Evolutionary conservation across 2,329 filamentous ascomycete species (phyloP).

Genomic region (Colletotrichum sp.): DNA sequence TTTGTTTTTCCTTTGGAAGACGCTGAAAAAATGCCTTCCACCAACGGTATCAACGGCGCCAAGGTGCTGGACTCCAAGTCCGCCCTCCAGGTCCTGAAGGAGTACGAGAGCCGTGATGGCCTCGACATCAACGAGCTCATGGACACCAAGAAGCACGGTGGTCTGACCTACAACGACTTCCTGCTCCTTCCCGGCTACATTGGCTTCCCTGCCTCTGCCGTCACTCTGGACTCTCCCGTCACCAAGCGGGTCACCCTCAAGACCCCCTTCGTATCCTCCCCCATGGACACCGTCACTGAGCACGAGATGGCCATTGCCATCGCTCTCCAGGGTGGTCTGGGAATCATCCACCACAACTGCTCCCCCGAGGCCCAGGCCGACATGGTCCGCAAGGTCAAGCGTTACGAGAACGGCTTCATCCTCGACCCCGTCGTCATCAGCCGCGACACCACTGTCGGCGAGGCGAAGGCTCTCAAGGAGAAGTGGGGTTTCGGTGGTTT

Average conservation of each 20-base stretch:
- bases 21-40: conserved; percentile 53
- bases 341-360: conserved; percentile 99
- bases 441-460: conserved; percentile 84
- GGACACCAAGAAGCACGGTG: conserved; percentile 89
- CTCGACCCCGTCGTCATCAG: conserved; percentile 92
- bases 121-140: conserved; percentile 86
- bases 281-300: conserved; percentile 99
- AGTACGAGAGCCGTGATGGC: conserved; percentile 84
- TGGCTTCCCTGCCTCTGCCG: conserved; percentile 92
- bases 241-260: conserved; percentile 96
- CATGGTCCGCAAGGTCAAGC: conserved; percentile 99
- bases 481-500: conserved; percentile 99
- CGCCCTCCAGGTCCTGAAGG: conserved; percentile 81
- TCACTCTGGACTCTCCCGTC: conserved; percentile 86
- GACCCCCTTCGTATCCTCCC: conserved; percentile 95
- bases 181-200: conserved; percentile 96
- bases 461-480: conserved; percentile 92
- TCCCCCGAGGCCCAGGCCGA: conserved; percentile 96
- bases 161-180: conserved; percentile 99
- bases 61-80: conserved; percentile 74
- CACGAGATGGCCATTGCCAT: conserved; percentile 99
- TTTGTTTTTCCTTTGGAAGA: conserved; percentile 30
- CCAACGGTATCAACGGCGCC: conserved; percentile 56
- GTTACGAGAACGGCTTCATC: conserved; percentile 99
- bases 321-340: conserved; percentile 84